Base-by-base conservation (phyloP, 2,329 filamentous ascomycete species). In the Sporothrix humicola region DNA sequence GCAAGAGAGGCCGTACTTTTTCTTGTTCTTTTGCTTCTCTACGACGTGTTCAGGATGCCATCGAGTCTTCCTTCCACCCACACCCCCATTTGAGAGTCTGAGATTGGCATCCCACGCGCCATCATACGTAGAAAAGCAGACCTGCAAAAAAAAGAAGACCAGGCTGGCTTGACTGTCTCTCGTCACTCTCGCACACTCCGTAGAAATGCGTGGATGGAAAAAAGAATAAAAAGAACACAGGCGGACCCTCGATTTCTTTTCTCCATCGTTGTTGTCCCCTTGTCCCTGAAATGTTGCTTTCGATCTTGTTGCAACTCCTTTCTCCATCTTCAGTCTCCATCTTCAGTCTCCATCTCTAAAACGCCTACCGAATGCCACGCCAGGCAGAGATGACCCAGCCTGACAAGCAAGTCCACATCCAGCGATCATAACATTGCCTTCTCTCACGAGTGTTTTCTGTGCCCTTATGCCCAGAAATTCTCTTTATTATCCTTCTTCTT, bases 181-280 rank as follows among this genome's bases (percentile, higher is more conserved):
- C 23, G 65, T 46, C 17, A 17, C 23, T 13, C 26, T 69, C 66
- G 66, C 66, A 69, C 48, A 56, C 66, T 52, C 66, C 66, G 69
- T 44, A 46, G 37, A 69, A 9, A 15, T 58, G 42, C 37, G 5
- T 20, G 31, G 20, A 48, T 44, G 42, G 13, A 26, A 23, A 71
- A 73, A 73, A 73, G 58, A 61, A 71, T 73, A 71, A 73, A 73
- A 73, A 58, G 68, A 71, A 61, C 44, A 31, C 68, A 12, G 3
- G 31, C 46, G 42, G 37, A 69, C 68, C 48, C 66, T 69, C 66
- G 23, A 44, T 65, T 56, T 50, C 46, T n/a, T 37, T 37, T 52
- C 65, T 52, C 46, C 61, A 26, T 66, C 42, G 61, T 17, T 44
- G 13, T 26, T 9, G 42, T 48, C 20, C 61, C 59, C 61, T 44